Evolutionary conservation across 768 basidiomycete genomes (phyloP), one percentile per base, ranked within the genome.

Genomic region (Clathrus columnatus): DNA sequence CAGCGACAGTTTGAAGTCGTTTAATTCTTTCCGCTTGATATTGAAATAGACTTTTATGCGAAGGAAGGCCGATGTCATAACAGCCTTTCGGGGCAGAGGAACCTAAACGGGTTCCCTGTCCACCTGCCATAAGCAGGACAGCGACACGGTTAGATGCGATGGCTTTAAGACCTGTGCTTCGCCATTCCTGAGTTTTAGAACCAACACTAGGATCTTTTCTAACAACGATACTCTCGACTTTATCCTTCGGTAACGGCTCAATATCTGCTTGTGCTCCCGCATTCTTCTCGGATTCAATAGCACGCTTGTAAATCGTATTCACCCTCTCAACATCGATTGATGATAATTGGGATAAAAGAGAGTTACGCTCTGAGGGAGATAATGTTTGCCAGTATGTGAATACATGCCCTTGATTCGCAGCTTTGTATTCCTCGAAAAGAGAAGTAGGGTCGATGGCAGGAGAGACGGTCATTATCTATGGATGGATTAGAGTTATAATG

Each of bases 101-200:
- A 27, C 96, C 96, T 43, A 99, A 73, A 54, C 96, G 79, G 18
- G 94, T 96, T 14, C 96, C 96, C 72, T 99, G 96, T 1, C 96
- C 96, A 41, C 96, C 96, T 7, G 96, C 96, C 88, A 99, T 91
- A 62, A 99, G 79, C 46, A 99, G 76, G 8, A 98, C 94, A n/a
- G 85, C 96, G 36, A 98, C 93, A 62, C 91, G 74, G 58, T 91
- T 85, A 30, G 78, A 70, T 17, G 84, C 78, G 64, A 97, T 82
- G 47, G 95, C 93, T 41, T 81, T 72, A 36, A 98, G 73, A 29
- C 96, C 96, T 45, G 78, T 75, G 11, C 71, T 65, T n/a, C 82
- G 75, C 94, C 94, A 98, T 68, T 82, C 78, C 11, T 68, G 67
- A 55, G 79, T 84, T 67, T 81, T 84, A 57, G 72, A 73, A 21